These are phyloP conservation scores for Begonia loranthoides DNA, from an alignment of 306 rosid genomes.

Conservation along the genomic window DNA sequence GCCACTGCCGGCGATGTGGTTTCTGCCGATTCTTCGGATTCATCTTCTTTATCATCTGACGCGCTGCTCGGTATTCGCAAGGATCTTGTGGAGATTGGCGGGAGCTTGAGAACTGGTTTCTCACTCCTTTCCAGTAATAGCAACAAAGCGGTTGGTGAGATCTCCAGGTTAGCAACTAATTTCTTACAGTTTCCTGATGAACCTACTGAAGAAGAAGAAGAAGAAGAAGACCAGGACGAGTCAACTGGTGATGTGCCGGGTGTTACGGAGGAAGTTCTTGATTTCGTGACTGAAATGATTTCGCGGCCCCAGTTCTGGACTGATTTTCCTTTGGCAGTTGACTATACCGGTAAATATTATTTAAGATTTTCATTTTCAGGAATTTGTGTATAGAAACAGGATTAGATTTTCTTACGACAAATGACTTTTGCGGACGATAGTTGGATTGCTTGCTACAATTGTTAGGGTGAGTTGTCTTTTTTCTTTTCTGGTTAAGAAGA, in stretches of 20 bases:
- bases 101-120: constrained; percentile 58
- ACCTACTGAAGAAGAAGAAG: constrained; percentile 21
- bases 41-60: constrained; percentile 11
- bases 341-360: constrained; percentile 31
- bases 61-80: constrained; percentile 56
- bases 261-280: constrained; percentile 55
- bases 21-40: constrained; percentile 7
- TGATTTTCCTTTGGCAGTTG: constrained; percentile 59
- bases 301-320: constrained; percentile 64
- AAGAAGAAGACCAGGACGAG: constrained; percentile 10
- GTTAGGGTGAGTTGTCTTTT: too few species aligned
- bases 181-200: constrained; percentile 27
- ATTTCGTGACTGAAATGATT: constrained; percentile 51
- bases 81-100: constrained; percentile 87
- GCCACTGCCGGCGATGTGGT: constrained; percentile 2
- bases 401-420: too few species aligned
- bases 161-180: constrained; percentile 66
- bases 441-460: too few species aligned
- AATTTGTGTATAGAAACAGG: too few species aligned
- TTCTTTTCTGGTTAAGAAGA: too few species aligned
- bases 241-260: constrained; percentile 36
- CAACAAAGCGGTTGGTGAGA: constrained; percentile 54
- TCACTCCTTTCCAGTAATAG: constrained; percentile 52
- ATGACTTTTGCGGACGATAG: too few species aligned
- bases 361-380: too few species aligned